Conservation (phyloP, 441 rosid genomes). For the Adansonia rubrostipa region DNA sequence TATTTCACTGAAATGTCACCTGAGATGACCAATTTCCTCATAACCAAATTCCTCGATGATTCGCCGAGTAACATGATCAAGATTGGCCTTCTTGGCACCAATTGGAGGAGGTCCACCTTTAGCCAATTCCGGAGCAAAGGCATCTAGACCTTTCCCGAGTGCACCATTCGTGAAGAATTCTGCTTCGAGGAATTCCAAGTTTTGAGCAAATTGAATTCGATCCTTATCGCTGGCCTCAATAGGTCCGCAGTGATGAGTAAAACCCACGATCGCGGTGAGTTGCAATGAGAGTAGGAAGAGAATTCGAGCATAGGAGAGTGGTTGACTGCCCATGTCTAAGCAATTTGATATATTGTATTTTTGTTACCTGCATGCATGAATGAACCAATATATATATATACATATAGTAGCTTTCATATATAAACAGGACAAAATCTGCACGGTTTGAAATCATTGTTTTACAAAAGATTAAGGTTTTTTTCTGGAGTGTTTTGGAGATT, state of each 20-base stretch:
- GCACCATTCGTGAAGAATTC: conserved; percentile 56
- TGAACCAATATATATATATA: too few relatives aligned
- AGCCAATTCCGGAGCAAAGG: conserved; percentile 41
- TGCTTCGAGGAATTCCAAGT: conserved; percentile 62
- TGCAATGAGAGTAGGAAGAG: conserved; percentile 6
- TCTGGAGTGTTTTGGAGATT: neutral
- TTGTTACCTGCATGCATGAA: neutral
- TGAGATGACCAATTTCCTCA: conserved; percentile 71
- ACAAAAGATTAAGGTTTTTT: neutral
- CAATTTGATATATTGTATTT: neutral
- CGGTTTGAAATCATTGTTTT: neutral
- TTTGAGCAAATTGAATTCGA: conserved; percentile 51
- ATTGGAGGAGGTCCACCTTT: conserved; percentile 58
- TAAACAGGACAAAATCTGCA: neutral
- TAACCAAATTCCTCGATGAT: conserved; percentile 65
- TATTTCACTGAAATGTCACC: conserved; percentile 34
- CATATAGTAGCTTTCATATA: neutral
- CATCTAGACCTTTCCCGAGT: conserved; percentile 57
- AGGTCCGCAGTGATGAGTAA: conserved; percentile 29
- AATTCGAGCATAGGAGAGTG: neutral
- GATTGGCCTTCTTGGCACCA: conserved; percentile 58
- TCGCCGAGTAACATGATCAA: conserved; percentile 41
- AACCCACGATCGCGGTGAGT: neutral
- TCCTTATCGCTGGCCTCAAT: conserved; percentile 45
- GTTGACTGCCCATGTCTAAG: conserved; percentile 14